Base-by-base conservation (phyloP, 2,329 filamentous ascomycete genomes). In the Phyllosticta capitalensis region DNA sequence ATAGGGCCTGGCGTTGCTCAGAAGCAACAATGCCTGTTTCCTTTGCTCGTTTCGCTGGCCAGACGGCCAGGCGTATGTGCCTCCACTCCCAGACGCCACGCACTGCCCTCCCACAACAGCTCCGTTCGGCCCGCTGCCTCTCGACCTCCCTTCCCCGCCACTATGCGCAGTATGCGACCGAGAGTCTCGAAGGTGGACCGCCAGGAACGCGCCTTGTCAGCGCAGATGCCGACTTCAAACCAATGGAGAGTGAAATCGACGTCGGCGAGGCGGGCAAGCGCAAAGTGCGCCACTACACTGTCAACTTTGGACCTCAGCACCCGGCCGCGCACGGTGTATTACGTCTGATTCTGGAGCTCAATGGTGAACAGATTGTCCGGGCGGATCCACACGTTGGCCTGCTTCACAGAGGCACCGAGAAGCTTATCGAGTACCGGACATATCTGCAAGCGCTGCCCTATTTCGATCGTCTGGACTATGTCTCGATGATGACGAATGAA, bases 401-500 rank as follows among this genome's bases (percentile, higher is more conserved):
- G 75, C 83, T 99, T 70, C 94, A 99, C 77, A 86, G 94, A 69
- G 94, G 94, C 67, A 99, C 94, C 64, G 94, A 99, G 83, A 99
- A 99, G 83, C 85, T 99, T 78, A 97, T 97, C 78, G 94, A 99
- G 82, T 99, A 99, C 84, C 96, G 96, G 83, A 96, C 92, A 68
- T 99, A 99, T 73, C 83, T 97, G 71, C 94, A 99, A 81, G 94
- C 94, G 61, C 81, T 99, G 72, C 94, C 94, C 60, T 99, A 99
- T 81, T 99, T 99, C 74, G 94, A 99, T 78, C 90, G 94, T 68
- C 82, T 99, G 75, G 94, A 99, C 78, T 99, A 99, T 76, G 92
- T 96, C 67, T 96, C 91, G 70, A 99, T 99, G 95, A 99, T 99
- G 94, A 99, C 94, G 70, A 99, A 99, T 77, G 94, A 99, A 82